Conservation (phyloP, 345 rosid genomes). For the Erysimum cheiranthoides region DNA sequence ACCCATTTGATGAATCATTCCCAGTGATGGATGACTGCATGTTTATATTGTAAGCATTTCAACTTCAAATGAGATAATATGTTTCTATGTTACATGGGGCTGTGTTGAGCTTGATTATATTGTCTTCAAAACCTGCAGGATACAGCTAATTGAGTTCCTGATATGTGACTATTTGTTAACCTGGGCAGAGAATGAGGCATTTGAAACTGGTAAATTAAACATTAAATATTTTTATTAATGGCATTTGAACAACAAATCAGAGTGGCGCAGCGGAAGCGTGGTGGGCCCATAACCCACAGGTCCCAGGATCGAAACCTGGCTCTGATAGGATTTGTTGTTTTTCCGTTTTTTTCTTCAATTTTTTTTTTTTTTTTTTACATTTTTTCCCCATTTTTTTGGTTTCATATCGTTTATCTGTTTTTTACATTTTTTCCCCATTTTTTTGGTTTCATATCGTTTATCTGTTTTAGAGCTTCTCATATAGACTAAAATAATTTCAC, state of each 20-base stretch:
- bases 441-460: no score
- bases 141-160: slow-evolving; percentile 83
- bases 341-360: neutral
- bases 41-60: slow-evolving; percentile 67
- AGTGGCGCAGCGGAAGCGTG: slow-evolving; percentile 81
- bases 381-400: no score
- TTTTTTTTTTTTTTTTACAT: neutral
- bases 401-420: no score
- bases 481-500: no score
- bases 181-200: slow-evolving; percentile 61
- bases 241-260: slow-evolving; percentile 22
- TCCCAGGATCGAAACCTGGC: slow-evolving; percentile 84
- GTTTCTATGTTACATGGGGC: neutral
- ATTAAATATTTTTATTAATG: neutral
- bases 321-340: slow-evolving; percentile 22
- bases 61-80: neutral
- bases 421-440: neutral
- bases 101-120: slow-evolving; percentile 25
- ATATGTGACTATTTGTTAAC: slow-evolving; percentile 63
- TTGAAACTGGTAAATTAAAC: slow-evolving; percentile 59
- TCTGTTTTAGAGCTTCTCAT: neutral
- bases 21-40: slow-evolving; percentile 63
- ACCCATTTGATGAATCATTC: slow-evolving; percentile 85
- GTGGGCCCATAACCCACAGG: slow-evolving; percentile 74
- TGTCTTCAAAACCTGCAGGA: slow-evolving; percentile 54